Conservation (phyloP, 2,329 filamentous ascomycete genomes). For the Penicillium capsulatum region DNA sequence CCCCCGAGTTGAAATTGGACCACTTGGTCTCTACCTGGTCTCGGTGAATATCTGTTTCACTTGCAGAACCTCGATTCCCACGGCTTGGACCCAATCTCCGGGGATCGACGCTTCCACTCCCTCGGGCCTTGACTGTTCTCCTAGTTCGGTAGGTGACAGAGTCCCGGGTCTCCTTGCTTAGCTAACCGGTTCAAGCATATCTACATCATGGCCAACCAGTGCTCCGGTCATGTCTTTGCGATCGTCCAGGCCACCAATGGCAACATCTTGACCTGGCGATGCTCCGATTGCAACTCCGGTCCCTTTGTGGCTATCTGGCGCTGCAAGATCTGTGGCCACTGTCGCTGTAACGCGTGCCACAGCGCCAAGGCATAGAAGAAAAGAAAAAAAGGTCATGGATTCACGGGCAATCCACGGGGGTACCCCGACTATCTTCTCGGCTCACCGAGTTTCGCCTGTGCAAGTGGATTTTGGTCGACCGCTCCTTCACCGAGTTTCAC, state of each 20-base stretch:
- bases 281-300: constrained; percentile 41
- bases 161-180: constrained; percentile 4
- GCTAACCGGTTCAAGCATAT: neutral
- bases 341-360: constrained; percentile 41
- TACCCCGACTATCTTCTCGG: too few species aligned
- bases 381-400: too few species aligned
- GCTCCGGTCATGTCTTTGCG: constrained; percentile 37
- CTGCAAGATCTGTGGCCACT: constrained; percentile 42
- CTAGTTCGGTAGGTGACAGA: constrained; percentile 19
- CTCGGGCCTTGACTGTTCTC: constrained; percentile 16
- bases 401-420: too few species aligned
- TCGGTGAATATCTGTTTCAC: neutral
- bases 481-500: too few species aligned
- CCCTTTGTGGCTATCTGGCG: constrained; percentile 43
- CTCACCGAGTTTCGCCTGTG: too few species aligned
- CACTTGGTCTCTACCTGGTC: too few species aligned
- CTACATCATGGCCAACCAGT: constrained; percentile 37
- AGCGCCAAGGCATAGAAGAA: constrained; percentile 30
- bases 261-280: constrained; percentile 43
- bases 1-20: too few species aligned
- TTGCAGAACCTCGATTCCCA: neutral
- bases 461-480: too few species aligned
- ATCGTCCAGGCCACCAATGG: constrained; percentile 42
- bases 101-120: constrained; percentile 22
- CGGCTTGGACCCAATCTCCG: constrained; percentile 12